Evolutionary conservation across 345 rosid genomes (phyloP).

Genomic region (Lenwebbia sp.): DNA sequence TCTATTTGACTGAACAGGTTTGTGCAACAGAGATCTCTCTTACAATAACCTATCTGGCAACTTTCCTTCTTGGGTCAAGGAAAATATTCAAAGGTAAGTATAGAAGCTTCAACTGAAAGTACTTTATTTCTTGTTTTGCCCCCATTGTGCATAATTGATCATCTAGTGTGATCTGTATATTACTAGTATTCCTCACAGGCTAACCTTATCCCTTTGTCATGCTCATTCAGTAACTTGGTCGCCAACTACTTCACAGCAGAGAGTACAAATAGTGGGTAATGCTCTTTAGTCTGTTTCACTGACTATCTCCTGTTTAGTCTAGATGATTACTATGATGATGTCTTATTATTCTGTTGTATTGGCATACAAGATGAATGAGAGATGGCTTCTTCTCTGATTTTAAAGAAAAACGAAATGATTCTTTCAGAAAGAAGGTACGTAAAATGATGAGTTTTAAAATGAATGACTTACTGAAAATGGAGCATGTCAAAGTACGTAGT

Average conservation of each 20-base stretch:
- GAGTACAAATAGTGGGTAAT: slow-evolving; percentile 27
- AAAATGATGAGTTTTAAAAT: background rate
- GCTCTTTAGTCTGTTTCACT: background rate
- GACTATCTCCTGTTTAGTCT: background rate
- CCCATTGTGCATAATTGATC: background rate
- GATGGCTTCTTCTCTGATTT: background rate
- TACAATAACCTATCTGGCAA: slow-evolving; percentile 57
- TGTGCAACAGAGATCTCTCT: slow-evolving; percentile 51
- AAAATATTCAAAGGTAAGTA: slow-evolving; percentile 35
- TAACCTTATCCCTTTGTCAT: background rate
- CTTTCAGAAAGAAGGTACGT: background rate
- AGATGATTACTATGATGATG: background rate
- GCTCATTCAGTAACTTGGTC: slow-evolving; percentile 38
- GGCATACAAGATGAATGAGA: background rate
- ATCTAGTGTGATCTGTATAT: background rate
- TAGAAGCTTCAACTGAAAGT: background rate
- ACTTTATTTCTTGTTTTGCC: background rate
- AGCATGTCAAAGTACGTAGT: background rate
- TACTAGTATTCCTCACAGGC: background rate
- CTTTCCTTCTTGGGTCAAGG: slow-evolving; percentile 50
- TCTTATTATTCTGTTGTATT: background rate
- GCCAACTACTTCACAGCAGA: slow-evolving; percentile 48
- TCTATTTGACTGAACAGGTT: background rate
- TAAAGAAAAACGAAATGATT: background rate
- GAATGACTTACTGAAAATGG: background rate